A percentile compares a stretch with the other conserved stretches of the same genome.
These are phyloP conservation scores for Calonectria henricotiae DNA, from an alignment of 2,329 filamentous ascomycete genomes.

Conservation along the genomic window DNA sequence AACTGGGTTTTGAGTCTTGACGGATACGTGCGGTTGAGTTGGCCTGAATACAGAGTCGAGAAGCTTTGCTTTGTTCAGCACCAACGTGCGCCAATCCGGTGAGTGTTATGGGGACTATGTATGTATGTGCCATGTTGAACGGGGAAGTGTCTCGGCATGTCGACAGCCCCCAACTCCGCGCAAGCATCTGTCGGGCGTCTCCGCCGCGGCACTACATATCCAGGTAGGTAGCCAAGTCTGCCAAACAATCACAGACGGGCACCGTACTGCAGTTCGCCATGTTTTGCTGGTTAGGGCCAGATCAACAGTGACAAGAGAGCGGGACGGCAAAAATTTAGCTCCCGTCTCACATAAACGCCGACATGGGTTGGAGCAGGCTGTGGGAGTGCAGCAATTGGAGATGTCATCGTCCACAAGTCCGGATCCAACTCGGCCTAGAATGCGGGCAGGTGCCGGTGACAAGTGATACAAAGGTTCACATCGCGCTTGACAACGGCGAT, in stretches of 20 bases:
- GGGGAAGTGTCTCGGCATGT: conserved; percentile 32
- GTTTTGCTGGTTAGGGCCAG: conserved; percentile 21
- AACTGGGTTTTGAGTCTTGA: conserved; percentile 27
- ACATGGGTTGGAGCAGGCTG: conserved; percentile 17
- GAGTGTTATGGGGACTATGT: conserved; percentile 28
- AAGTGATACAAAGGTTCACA: conserved; percentile 26
- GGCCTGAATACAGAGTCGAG: conserved; percentile 25
- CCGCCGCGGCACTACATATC: conserved; percentile 20
- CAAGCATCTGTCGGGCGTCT: conserved; percentile 23
- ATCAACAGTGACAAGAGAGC: conserved; percentile 14
- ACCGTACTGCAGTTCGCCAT: conserved; percentile 15
- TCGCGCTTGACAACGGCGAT: conserved; percentile 26
- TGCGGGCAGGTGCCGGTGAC: conserved; percentile 23
- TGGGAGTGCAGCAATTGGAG: conserved; percentile 11
- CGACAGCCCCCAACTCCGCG: conserved; percentile 20
- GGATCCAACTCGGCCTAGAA: conserved; percentile 13
- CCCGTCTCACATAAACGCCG: conserved; percentile 31
- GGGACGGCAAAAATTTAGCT: conserved; percentile 17
- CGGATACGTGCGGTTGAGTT: conserved; percentile 30
- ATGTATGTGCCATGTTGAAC: conserved; percentile 12
- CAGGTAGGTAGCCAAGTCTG: conserved; percentile 7
- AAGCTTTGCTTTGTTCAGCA: conserved; percentile 34
- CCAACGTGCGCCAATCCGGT: conserved; percentile 17
- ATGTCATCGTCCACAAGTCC: conserved; percentile 6
- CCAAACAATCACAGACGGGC: conserved; percentile 3